Evolutionary conservation across 2,329 filamentous ascomycete species (phyloP), one percentile per base, ranked within the genome.

Genomic region (Westerdykella sp.): DNA sequence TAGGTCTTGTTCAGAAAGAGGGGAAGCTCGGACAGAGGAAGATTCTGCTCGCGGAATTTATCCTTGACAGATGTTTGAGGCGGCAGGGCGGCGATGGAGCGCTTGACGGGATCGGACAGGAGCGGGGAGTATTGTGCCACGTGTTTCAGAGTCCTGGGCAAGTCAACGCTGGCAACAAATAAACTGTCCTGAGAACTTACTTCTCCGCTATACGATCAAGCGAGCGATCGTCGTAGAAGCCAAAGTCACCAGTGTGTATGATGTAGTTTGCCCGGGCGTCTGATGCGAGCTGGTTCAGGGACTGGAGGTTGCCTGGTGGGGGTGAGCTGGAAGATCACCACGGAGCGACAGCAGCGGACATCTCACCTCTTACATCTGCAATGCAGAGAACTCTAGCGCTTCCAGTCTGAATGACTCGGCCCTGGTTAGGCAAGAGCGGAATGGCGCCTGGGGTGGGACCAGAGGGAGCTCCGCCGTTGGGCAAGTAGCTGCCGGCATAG

Each of bases 231-330:
- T 98, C 93, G 73, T 98, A 98, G 73, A 98, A 98, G 50, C 93
- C 93, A 67, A 98, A 98, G 69, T 98, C 93, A 69, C 93, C 93
- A 15, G 93, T 98, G 71, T 98, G 93, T 62, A 98, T 89, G 69
- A 98, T 95, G 73, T 96, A 89, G 72, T 96, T 89, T 59, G 93
- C 93, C 66, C 86, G 86, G 50, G 93, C 91, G 66, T 93, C 86
- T 70, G 87, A 94, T 53, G 93, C 93, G 49, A 98, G 84, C 49
- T 97, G 90, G 73, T 98, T 98, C 61, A 98, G 76, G 54, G 93
- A 96, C 72, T 85, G 83, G 56, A 98, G 76, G 69, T 97, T 96
- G 70, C 93, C 93, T 98, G 56, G n/a, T 42, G 34, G 12, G 5
- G 5, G 42, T 58, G 41, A 59, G 53, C 34, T n/a, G 2, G n/a